phyloP scores from a whole-genome alignment of 805 yeast genomes.

The Candida maesae region DNA sequence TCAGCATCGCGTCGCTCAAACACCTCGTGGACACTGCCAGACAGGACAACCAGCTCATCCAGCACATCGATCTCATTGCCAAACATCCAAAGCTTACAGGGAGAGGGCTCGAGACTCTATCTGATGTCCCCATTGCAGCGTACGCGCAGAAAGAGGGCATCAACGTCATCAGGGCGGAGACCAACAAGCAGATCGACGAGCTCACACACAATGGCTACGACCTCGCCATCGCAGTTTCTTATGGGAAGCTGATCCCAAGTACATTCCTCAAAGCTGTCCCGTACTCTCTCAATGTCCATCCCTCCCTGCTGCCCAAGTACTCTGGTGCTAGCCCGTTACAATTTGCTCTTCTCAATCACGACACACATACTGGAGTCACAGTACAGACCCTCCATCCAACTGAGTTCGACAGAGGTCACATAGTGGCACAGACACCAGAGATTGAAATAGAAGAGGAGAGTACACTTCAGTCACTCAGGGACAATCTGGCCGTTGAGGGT shows the following conservation, averaged over 20 bases:
- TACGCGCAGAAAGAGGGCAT: constrained; percentile 35
- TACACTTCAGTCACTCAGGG: constrained; percentile 42
- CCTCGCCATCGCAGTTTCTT: constrained; percentile 87
- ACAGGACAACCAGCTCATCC: constrained; percentile 19
- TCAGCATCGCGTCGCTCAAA: constrained; percentile 54
- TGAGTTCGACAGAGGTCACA: constrained; percentile 74
- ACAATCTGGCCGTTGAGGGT: constrained; percentile 56
- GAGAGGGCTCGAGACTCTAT: constrained; percentile 41
- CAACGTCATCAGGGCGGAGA: constrained; percentile 49
- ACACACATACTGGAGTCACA: constrained; percentile 71
- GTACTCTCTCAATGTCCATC: constrained; percentile 85
- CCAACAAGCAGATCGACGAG: constrained; percentile 35
- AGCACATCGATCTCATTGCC: constrained; percentile 56
- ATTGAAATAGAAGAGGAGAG: constrained; percentile 40
- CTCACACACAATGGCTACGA: constrained; percentile 38
- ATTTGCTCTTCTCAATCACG: constrained; percentile 63
- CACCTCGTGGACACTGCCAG: constrained; percentile 30
- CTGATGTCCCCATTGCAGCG: constrained; percentile 51
- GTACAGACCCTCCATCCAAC: constrained; percentile 88
- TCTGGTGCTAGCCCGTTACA: constrained; percentile 93
- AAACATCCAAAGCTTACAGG: constrained; percentile 64
- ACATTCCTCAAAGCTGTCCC: constrained; percentile 43
- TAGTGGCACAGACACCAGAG: constrained; percentile 54
- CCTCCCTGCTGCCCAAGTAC: constrained; percentile 77
- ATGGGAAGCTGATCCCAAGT: constrained; percentile 76